Evolutionary conservation across 106 monocot species (phyloP).

Genomic region (Dioscorea zingiberensis): DNA sequence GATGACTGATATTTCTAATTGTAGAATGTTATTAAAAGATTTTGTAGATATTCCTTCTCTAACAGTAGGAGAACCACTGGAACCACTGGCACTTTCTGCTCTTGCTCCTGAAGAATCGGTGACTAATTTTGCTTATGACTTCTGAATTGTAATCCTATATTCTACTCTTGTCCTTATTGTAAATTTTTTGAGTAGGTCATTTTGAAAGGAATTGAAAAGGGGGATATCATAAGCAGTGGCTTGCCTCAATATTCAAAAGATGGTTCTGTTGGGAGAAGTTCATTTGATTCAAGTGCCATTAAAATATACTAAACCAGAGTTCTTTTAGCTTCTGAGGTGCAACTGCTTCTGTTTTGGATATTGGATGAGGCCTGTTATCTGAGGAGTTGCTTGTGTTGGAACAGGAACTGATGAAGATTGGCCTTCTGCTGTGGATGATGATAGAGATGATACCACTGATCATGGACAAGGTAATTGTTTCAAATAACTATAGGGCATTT

Average conservation of each 20-base stretch:
- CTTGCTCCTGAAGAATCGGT: slow-evolving; percentile 75
- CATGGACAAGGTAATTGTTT: slow-evolving; percentile 18
- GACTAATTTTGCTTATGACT: slow-evolving; percentile 23
- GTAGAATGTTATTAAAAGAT: slow-evolving; percentile 25
- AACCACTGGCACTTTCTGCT: slow-evolving; percentile 75
- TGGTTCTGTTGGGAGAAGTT: slow-evolving; percentile 45
- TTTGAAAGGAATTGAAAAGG: slow-evolving; percentile 90
- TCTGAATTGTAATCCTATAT: background rate
- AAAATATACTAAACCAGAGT: slow-evolving; percentile 44
- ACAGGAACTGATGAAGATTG: slow-evolving; percentile 46
- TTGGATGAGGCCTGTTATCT: too few relatives aligned
- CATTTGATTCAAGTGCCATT: slow-evolving; percentile 22
- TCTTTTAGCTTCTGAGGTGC: background rate
- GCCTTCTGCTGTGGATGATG: slow-evolving; percentile 26
- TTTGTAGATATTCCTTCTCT: slow-evolving; percentile 66
- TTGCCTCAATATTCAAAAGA: slow-evolving; percentile 66
- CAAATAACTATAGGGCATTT: background rate
- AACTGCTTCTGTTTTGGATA: too few relatives aligned
- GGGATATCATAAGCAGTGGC: slow-evolving; percentile 75
- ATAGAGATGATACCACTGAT: slow-evolving; percentile 21
- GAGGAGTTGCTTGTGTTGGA: background rate
- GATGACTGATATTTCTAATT: slow-evolving; percentile 46
- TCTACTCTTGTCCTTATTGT: slow-evolving; percentile 2
- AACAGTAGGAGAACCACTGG: slow-evolving; percentile 42
- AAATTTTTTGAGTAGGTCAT: slow-evolving; percentile 42